phyloP scores from a whole-genome alignment of 495 filamentous ascomycete species.

The Barbatosphaeria neglecta region DNA sequence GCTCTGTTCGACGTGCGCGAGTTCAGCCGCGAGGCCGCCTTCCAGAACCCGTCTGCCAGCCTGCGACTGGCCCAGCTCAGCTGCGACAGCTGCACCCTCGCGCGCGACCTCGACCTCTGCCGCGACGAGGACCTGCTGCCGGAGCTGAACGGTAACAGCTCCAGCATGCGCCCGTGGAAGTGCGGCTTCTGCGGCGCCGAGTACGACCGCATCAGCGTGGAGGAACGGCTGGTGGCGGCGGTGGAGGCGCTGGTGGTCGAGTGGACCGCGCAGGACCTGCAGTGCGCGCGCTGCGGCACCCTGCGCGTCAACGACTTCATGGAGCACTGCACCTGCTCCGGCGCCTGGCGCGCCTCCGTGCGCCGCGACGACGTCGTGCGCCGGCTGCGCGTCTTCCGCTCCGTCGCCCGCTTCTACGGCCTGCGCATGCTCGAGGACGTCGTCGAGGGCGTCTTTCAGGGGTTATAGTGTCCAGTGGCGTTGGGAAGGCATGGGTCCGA shows the following conservation, averaged over 20 bases:
- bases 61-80: conserved; percentile 64
- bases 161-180: conserved; percentile 47
- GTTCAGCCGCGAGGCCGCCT: conserved; percentile 76
- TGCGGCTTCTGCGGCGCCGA: conserved; percentile 68
- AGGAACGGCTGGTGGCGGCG: conserved; percentile 70
- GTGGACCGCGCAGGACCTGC: conserved; percentile 86
- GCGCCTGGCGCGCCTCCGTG: conserved; percentile 64
- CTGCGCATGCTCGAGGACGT: conserved; percentile 70
- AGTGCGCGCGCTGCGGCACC: conserved; percentile 57
- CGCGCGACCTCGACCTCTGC: conserved; percentile 84
- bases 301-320: conserved; percentile 81
- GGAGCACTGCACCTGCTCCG: conserved; percentile 92
- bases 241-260: conserved; percentile 62
- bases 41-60: conserved; percentile 71
- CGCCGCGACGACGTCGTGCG: conserved; percentile 56
- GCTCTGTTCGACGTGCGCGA: conserved; percentile 86
- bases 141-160: conserved; percentile 16
- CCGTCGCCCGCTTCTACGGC: conserved; percentile 66
- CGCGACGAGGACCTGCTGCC: conserved; percentile 78
- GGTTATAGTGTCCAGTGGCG: conserved; percentile 12
- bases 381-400: conserved; percentile 54
- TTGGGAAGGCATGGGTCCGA: neutral
- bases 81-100: conserved; percentile 77
- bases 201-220: conserved; percentile 63
- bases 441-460: conserved; percentile 46